Evolutionary conservation across 805 yeast genomes (phyloP).

Genomic region (Candida hungchunana): DNA sequence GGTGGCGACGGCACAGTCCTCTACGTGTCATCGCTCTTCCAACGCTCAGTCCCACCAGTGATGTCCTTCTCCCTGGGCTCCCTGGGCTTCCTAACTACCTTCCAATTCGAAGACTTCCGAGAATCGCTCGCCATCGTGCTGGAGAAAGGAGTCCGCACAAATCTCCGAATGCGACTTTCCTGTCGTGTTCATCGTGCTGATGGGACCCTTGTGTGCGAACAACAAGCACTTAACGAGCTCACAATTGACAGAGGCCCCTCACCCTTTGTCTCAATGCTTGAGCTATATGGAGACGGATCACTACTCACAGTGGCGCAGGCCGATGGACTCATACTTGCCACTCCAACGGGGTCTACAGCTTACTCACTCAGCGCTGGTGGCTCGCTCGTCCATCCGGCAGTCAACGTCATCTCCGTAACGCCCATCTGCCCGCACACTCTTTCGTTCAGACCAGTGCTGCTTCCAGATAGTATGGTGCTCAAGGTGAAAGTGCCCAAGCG

Average conservation of each 20-base stretch:
- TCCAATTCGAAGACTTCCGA: constrained; percentile 70
- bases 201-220: constrained; percentile 40
- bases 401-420: constrained; percentile 86
- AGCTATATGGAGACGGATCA: constrained; percentile 82
- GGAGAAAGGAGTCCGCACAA: constrained; percentile 68
- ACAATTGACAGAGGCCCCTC: constrained; percentile 93
- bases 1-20: constrained; percentile 98
- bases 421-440: constrained; percentile 96
- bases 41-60: constrained; percentile 85
- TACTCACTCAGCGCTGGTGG: constrained; percentile 96
- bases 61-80: constrained; percentile 87
- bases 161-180: constrained; percentile 82
- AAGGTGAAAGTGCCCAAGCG: constrained; percentile 77
- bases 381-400: constrained; percentile 89
- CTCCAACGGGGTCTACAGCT: constrained; percentile 97
- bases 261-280: constrained; percentile 86
- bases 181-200: constrained; percentile 61
- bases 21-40: constrained; percentile 83
- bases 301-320: constrained; percentile 88
- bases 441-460: constrained; percentile 84
- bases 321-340: constrained; percentile 87
- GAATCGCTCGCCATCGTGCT: constrained; percentile 53
- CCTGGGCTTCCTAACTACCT: constrained; percentile 86
- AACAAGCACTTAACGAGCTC: constrained; percentile 83
- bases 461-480: constrained; percentile 89